Percentiles rank a stretch among this genome's conserved stretches.
These are phyloP conservation scores for Phyllosticta citribraziliensis DNA, from an alignment of 2,329 filamentous ascomycete genomes.

Conservation along the genomic window DNA sequence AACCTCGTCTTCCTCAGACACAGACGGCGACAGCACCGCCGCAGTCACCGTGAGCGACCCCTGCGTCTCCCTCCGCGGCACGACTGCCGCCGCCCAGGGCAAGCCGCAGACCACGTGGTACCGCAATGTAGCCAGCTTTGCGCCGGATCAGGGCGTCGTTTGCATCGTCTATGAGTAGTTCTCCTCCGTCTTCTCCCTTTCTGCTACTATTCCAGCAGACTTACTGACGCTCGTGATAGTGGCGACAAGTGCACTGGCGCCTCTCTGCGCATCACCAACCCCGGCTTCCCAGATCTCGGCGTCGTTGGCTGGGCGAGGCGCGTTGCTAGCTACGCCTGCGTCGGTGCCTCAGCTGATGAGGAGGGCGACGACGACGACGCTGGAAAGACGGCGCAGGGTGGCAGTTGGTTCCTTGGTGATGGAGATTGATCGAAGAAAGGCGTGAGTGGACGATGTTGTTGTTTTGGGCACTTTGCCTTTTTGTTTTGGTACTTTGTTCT, in stretches of 20 bases:
- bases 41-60: not conserved
- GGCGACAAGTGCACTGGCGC: not conserved
- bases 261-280: not conserved
- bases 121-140: not conserved
- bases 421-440: no score
- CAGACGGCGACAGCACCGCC: not conserved
- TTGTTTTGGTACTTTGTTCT: no score
- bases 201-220: not conserved
- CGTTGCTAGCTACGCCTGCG: not conserved
- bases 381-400: not conserved
- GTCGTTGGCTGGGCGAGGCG: not conserved
- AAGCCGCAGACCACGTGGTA: not conserved
- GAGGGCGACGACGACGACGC: not conserved
- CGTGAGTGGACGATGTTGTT: no score
- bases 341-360: not conserved
- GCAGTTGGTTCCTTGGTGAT: not conserved
- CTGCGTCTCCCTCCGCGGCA: not conserved
- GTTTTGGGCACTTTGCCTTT: no score
- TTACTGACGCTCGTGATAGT: not conserved
- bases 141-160: not conserved
- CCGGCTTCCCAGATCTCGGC: not conserved
- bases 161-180: not conserved
- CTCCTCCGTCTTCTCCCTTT: not conserved
- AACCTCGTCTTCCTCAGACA: not conserved
- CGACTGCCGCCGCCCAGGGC: not conserved